Percentiles rank a stretch among this genome's conserved stretches.
Evolutionary conservation across 306 rosid species (phyloP).

Genomic region (Quercus parvula): DNA sequence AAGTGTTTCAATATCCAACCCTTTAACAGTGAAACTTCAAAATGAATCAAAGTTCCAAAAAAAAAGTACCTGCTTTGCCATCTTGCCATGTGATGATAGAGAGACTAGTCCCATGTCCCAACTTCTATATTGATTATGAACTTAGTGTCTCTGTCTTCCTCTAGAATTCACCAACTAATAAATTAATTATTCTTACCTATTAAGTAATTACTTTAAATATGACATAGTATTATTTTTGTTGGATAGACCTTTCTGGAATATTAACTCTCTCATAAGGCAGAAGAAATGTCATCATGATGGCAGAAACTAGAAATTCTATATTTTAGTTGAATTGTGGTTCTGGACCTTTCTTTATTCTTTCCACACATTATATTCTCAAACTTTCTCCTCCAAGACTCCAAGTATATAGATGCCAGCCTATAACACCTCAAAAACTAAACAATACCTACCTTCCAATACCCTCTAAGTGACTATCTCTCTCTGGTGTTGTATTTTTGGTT

Average conservation of each 20-base stretch:
- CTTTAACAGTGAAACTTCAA: background rate
- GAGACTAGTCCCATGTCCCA: background rate
- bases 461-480: background rate
- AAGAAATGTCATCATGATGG: background rate
- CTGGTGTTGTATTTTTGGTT: conserved; percentile 3
- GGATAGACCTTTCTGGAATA: background rate
- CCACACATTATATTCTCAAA: conserved; percentile 23
- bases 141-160: background rate
- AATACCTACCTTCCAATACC: conserved; percentile 19
- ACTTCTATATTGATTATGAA: background rate
- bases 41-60: background rate
- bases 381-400: background rate
- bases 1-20: background rate
- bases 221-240: background rate
- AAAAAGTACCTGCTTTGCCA: background rate
- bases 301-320: background rate
- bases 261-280: background rate
- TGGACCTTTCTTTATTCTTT: conserved; percentile 36
- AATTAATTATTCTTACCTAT: background rate
- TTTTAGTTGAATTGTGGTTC: conserved; percentile 4
- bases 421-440: background rate
- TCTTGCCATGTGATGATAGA: conserved; percentile 15
- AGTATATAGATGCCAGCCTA: background rate
- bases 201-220: too few species aligned
- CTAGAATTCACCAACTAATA: conserved; percentile 12